Evolutionary conservation across 2,329 filamentous ascomycete genomes (phyloP), one percentile per base, ranked within the genome.

Genomic region (Metarhizium sp.): DNA sequence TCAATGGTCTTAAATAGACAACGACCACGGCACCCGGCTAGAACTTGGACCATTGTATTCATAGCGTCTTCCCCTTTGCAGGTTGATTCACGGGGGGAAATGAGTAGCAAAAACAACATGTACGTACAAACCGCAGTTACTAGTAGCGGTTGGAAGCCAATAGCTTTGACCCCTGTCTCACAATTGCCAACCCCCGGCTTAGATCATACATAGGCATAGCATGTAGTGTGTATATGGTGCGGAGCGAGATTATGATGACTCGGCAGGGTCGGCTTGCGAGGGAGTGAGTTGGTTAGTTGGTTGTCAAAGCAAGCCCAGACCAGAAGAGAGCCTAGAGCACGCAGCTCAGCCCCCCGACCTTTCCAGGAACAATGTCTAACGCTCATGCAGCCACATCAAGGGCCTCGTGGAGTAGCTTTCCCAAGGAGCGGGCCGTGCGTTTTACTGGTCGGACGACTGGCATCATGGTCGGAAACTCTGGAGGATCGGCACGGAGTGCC

Each of bases 1-100:
- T 32, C 50, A 13, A 50, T 36, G 32, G 56, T 59, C 56, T 63
- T 63, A 63, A 63, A 55, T 63, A 62, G 36, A 48, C 52, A 30
- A 34, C 50, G 34, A 45, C 34, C 40, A 46, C 29, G 32, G 13
- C 11, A 13, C 25, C 25, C 34, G 11, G 13, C 18, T 8, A 40
- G 14, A 3, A 51, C 5, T 34, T 13, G 36, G 32, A 16, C n/a
- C 18, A 32, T 46, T n/a, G n/a, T 46, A 4, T n/a, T 29, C n/a
- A 25, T 43, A 25, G 11, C 38, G 18, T 4, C 13, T n/a, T 25
- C n/a, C 38, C 38, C 50, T 49, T 43, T 40, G 51, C 32, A 47
- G 16, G 42, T 20, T 57, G 57, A 51, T 52, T 52, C 51, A 53
- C 20, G 25, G 32, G 29, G 46, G 59, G 59, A 61, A 60, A 60